Base-by-base conservation (phyloP, 768 basidiomycete genomes). In the Lactifluus volemus region DNA sequence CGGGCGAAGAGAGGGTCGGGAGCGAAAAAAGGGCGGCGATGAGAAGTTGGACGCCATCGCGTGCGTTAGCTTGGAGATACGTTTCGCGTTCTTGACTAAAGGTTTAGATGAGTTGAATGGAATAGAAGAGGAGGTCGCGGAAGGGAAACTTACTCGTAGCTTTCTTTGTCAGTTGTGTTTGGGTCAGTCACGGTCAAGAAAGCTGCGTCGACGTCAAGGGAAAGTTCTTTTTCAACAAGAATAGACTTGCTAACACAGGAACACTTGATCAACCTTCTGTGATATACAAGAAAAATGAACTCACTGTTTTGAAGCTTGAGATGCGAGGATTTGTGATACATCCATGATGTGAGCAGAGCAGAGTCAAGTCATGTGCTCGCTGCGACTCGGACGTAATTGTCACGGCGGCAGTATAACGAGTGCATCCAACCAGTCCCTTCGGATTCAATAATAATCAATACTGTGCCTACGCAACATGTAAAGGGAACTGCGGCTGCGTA, bases 181-280 rank as follows among this genome's bases (percentile, higher is more conserved):
- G 80, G 80, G 76, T 99, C 96, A 50, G 91, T 91, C 1, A 90
- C 92, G 5, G 88, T 81, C 19, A 99, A 78, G 45, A 88, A 80
- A 4, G 90, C 95, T 5, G 86, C 69, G 74, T 99, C 97, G 60
- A 92, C 77, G 47, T 86, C 84, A 63, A 92, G 80, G 7, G 88
- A 84, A 9, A 81, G 84, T 55, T 91, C 89, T 71, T 89, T 92
- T 70, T 91, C 85, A 58, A 91, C 85, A 38, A 76, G 72, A 41
- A 82, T 76, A 36, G 84, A 80, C 74, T 85, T 84, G 70, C 89
- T 92, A 64, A 1, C 14, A n/a, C 15, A 42, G 9, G 4, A 1
- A 10, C 8, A 8, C 4, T 36, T 62, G 11, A 53, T 21, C 11
- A 9, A 29, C 19, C 5, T 25, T 15, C 5, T 6, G 39, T 2